Conservation (phyloP, 2,329 filamentous ascomycete species). For the Aspergillus clavatus region DNA sequence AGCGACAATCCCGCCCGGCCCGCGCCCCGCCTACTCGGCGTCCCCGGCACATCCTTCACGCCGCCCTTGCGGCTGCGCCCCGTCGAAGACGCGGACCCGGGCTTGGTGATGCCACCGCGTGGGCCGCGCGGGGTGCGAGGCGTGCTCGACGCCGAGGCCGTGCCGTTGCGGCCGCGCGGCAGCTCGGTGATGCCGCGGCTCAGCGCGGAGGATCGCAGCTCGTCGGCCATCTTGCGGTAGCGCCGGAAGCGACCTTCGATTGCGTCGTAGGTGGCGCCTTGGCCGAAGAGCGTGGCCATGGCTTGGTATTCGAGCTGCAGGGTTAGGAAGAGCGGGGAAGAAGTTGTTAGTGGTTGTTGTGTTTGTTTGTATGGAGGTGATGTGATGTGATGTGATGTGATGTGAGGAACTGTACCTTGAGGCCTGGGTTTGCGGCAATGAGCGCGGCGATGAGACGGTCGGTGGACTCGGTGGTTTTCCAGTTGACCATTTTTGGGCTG, state of each 20-base stretch:
- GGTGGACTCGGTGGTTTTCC: constrained; percentile 22
- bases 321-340: too few species aligned
- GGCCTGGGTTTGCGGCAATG: constrained; percentile 23
- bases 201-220: constrained; percentile 28
- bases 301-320: constrained; percentile 45
- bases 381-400: too few species aligned
- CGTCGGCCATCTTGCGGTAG: constrained; percentile 39
- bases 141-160: constrained; percentile 1
- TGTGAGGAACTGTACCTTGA: constrained; percentile 20
- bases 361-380: too few species aligned
- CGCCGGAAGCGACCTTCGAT: constrained; percentile 46
- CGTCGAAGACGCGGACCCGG: constrained; percentile 4
- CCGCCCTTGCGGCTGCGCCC: not conserved
- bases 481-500: constrained; percentile 26
- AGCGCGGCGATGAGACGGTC: constrained; percentile 25
- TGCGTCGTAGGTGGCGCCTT: constrained; percentile 45
- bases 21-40: constrained; percentile 6
- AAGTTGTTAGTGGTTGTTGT: not conserved
- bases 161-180: constrained; percentile 8
- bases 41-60: not conserved
- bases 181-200: constrained; percentile 9
- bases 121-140: constrained; percentile 15
- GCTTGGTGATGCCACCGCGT: constrained; percentile 15
- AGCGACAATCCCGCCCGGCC: not conserved
- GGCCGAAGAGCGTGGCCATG: constrained; percentile 44